phyloP scores from a whole-genome alignment of 257 asterid species.

The Pogostemon cablin region DNA sequence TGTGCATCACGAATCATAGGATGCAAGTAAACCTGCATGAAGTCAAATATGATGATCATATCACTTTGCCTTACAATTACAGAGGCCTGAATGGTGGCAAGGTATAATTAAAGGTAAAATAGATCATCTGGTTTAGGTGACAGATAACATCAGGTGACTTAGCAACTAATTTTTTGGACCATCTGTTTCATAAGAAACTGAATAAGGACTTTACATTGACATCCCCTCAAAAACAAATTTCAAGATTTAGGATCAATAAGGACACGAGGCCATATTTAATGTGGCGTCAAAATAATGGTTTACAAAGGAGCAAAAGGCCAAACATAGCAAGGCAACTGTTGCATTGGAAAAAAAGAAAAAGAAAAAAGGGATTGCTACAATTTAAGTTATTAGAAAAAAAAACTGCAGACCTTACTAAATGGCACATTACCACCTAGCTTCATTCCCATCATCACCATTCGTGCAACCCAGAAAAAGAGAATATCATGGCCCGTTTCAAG shows the following conservation, averaged over 20 bases:
- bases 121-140: constrained; percentile 6
- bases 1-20: constrained; percentile 98
- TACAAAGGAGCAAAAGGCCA: constrained; percentile 6
- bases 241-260: constrained; percentile 7
- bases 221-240: constrained; percentile 1
- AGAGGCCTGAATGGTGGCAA: not conserved
- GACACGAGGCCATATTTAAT: not conserved
- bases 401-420: constrained; percentile 66
- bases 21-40: constrained; percentile 81
- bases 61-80: not conserved
- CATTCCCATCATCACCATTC: constrained; percentile 98
- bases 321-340: constrained; percentile 22
- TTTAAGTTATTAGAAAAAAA: not conserved
- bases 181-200: not conserved
- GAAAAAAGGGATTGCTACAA: too few relatives aligned
- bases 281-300: not conserved
- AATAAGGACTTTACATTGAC: not conserved
- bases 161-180: not conserved
- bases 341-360: constrained; percentile 14
- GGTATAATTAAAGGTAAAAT: not conserved
- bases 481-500: constrained; percentile 97
- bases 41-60: constrained; percentile 18
- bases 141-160: not conserved
- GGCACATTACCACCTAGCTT: constrained; percentile 96
- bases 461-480: constrained; percentile 97